phyloP scores from a whole-genome alignment of 179 eudicot genomes.

The Amaranthus tricolor region DNA sequence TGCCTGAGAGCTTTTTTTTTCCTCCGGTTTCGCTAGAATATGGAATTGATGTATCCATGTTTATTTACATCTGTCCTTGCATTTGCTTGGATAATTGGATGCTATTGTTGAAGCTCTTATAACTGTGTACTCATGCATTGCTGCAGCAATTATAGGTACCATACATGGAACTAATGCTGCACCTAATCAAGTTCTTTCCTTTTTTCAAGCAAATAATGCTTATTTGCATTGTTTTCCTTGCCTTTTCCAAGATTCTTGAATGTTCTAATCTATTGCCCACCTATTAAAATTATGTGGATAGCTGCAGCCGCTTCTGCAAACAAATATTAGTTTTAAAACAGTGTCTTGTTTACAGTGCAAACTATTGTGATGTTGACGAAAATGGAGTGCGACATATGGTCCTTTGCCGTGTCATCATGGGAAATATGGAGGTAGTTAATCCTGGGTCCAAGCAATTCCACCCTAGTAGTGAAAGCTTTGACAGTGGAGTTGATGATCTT shows the following conservation, averaged over 20 bases:
- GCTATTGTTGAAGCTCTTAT: too few species aligned
- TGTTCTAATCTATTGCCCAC: constrained; percentile 4
- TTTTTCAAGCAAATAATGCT: not conserved
- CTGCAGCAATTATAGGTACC: too few species aligned
- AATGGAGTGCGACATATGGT: constrained; percentile 76
- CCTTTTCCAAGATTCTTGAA: not conserved
- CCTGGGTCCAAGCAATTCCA: constrained; percentile 82
- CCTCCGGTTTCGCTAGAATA: too few species aligned
- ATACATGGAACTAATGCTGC: not conserved
- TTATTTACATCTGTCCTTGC: too few species aligned
- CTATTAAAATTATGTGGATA: constrained; percentile 8
- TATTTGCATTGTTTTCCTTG: not conserved
- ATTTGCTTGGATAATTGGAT: too few species aligned
- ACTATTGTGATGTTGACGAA: constrained; percentile 88
- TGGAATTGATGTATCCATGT: too few species aligned
- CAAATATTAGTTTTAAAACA: constrained; percentile 11
- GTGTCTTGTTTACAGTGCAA: constrained; percentile 57
- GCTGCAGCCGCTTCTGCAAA: constrained; percentile 10
- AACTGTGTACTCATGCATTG: too few species aligned
- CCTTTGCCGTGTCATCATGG: constrained; percentile 93
- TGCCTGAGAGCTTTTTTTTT: too few species aligned
- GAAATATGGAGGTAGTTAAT: constrained; percentile 80
- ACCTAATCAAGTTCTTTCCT: not conserved
- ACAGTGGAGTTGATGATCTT: constrained; percentile 88
- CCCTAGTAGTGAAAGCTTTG: constrained; percentile 78